These are phyloP conservation scores for Nitzschia palea DNA, from an alignment of 108 stramenopile species.

Conservation along the genomic window DNA sequence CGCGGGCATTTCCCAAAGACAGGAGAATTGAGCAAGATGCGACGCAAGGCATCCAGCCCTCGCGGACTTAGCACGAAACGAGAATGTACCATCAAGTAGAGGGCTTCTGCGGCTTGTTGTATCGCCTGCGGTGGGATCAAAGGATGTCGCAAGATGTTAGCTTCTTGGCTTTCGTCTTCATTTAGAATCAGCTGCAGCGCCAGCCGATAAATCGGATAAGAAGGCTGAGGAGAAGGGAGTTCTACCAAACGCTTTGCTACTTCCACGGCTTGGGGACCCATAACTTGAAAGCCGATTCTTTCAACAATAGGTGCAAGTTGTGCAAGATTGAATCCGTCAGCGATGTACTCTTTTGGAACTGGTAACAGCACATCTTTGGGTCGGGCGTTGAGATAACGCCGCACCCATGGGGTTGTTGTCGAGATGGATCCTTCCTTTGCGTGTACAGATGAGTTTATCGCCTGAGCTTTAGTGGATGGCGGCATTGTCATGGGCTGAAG, in stretches of 20 bases:
- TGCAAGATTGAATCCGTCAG: constrained; percentile 58
- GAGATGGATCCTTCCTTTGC: too few relatives aligned
- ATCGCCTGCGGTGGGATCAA: constrained; percentile 25
- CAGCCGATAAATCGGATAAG: constrained; percentile 45
- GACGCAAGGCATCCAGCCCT: constrained; percentile 52
- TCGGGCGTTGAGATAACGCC: constrained; percentile 6
- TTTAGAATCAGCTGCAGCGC: constrained; percentile 44
- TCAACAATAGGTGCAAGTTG: constrained; percentile 60
- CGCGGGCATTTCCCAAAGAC: constrained; percentile 65
- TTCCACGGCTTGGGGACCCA: constrained; percentile 21
- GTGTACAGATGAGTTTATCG: too few relatives aligned
- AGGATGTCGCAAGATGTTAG: constrained; percentile 3
- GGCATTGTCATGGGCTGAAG: too few relatives aligned
- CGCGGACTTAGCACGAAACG: constrained; percentile 50
- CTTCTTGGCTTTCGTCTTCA: constrained; percentile 22
- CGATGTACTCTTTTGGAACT: constrained; percentile 53
- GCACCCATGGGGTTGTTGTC: constrained; percentile 39
- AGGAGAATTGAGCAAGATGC: constrained; percentile 17
- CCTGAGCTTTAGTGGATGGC: too few relatives aligned
- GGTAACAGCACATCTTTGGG: constrained; percentile 45
- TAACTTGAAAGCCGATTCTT: constrained; percentile 33
- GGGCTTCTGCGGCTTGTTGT: constrained; percentile 49
- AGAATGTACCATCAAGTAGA: constrained; percentile 54
- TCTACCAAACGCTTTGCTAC: constrained; percentile 18
- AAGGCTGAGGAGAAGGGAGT: constrained; percentile 9